Base-by-base conservation (phyloP, 2,329 filamentous ascomycete species). In the Penicillium sp. region DNA sequence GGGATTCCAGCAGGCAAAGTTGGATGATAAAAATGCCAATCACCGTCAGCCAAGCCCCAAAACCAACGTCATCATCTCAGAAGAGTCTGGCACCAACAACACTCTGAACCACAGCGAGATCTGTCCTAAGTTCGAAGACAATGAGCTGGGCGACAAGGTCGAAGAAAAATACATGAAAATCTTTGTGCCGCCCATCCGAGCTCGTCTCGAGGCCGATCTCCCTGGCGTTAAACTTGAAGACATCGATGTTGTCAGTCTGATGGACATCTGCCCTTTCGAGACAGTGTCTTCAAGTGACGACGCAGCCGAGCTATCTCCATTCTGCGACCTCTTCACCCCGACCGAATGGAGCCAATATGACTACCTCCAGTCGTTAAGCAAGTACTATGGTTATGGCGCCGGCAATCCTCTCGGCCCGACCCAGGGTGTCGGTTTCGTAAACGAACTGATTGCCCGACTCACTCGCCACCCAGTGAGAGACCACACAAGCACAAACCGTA, bases 231-330 rank as follows among this genome's bases (percentile, higher is more conserved):
- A 85, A 53, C 66, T 95, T 37, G 79, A 77, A 3, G 63, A 75
- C 12, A 62, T 72, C 1, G 82, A 91, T 31, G 80, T 82, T 1
- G 73, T 89, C 49, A 79, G 77, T 50, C 65, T 96, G 31, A 95
- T 96, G 88, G 88, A 95, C 60, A 75, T 95, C 53, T 96, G 90
- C 62, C 84, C 90, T 0, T 95, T 88, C 70, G 78, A 85, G 58
- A 91, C 87, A 0, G 81, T 95, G n/a, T 81, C 84, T 8, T 38
- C 48, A 6, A 74, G 79, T 6, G 62, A 69, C 0, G 69, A 76
- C 3, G 77, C 72, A 4, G 75, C 69, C 17, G 64, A 63, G 4
- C 65, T 84, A 9, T 88, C 88, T 0, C 72, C 75, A 0, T 94
- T 95, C 69, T 96, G 90, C 68, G 64, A 66, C 13, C 74, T 95